Percentiles rank a stretch among this genome's conserved stretches.
Conservation (phyloP, 202 grass and related monocot genomes). For the Carex sylvatica region DNA sequence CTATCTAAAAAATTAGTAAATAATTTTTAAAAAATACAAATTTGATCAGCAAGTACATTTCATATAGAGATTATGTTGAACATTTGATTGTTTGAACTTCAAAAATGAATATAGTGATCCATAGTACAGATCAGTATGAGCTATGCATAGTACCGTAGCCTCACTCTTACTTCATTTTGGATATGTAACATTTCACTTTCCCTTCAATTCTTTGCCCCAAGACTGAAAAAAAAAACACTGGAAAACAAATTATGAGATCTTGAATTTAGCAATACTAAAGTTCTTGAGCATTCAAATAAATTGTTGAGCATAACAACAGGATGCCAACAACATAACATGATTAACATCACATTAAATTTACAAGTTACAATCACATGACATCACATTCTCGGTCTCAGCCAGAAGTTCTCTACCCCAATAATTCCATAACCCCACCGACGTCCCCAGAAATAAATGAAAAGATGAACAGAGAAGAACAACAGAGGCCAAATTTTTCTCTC, state of each 20-base stretch:
- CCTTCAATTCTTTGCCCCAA: too few relatives aligned
- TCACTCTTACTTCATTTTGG: too few relatives aligned
- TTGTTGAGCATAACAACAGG: background rate
- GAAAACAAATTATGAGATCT: background rate
- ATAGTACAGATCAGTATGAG: too few relatives aligned
- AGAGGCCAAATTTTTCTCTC: constrained; percentile 16
- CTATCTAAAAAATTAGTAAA: too few relatives aligned
- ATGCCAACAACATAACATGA: constrained; percentile 3
- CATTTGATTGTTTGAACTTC: too few relatives aligned
- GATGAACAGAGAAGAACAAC: constrained; percentile 8
- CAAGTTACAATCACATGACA: constrained; percentile 30
- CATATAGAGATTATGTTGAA: too few relatives aligned
- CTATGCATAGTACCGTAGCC: too few relatives aligned
- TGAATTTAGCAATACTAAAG: background rate
- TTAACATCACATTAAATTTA: constrained; percentile 31
- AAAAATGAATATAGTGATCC: too few relatives aligned
- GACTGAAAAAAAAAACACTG: background rate
- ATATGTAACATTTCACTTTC: too few relatives aligned
- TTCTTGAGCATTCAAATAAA: background rate
- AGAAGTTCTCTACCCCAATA: constrained; percentile 17
- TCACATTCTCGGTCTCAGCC: constrained; percentile 6
- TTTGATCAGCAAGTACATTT: too few relatives aligned
- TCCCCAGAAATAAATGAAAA: constrained; percentile 14
- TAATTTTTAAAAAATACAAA: too few relatives aligned
- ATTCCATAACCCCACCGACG: constrained; percentile 16